A percentile compares a stretch with the other conserved stretches of the same genome.
Evolutionary conservation across 345 rosid genomes (phyloP).

Genomic region (Eucalyptus marginata): DNA sequence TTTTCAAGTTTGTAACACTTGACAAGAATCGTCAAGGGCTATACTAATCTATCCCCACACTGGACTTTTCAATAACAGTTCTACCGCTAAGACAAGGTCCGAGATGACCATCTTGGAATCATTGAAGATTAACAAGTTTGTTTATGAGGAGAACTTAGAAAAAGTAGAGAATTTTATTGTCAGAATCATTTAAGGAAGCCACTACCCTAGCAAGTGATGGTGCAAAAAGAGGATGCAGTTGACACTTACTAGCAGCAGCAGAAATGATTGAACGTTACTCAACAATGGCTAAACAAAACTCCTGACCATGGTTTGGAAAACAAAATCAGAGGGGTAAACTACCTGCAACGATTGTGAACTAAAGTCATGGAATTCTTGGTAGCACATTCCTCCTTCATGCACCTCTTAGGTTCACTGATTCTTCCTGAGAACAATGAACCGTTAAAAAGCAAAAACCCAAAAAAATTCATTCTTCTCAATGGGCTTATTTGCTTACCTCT

Average conservation of each 20-base stretch:
- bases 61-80: neutral
- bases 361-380: slow-evolving; percentile 85
- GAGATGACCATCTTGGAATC: neutral
- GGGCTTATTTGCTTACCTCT: slow-evolving; percentile 51
- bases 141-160: neutral
- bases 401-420: slow-evolving; percentile 66
- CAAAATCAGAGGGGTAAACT: neutral
- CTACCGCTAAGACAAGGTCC: neutral
- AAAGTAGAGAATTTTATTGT: neutral
- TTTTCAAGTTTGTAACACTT: neutral
- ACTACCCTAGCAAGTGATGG: neutral
- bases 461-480: neutral
- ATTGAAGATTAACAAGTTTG: neutral
- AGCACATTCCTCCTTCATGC: slow-evolving; percentile 74
- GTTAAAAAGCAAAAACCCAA: neutral
- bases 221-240: neutral
- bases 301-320: neutral
- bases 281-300: neutral
- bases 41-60: neutral
- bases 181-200: neutral
- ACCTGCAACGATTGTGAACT: slow-evolving; percentile 98
- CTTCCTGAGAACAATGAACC: slow-evolving; percentile 30
- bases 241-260: neutral
- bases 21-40: neutral
- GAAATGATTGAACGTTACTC: neutral